Evolutionary conservation across 257 asterid genomes (phyloP), one percentile per base, ranked within the genome.

Genomic region (Gentiana straminea): DNA sequence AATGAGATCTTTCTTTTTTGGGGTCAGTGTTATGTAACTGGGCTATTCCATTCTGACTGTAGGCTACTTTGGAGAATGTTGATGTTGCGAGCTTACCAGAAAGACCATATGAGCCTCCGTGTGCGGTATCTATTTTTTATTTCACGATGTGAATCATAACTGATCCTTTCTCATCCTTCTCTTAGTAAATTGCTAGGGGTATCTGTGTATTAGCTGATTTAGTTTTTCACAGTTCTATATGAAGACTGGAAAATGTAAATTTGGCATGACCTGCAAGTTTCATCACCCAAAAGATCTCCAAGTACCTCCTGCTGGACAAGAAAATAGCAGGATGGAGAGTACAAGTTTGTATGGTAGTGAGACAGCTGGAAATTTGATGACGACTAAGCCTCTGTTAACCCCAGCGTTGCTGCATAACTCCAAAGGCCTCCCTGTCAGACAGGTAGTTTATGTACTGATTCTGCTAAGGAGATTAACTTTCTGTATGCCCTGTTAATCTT

Each of bases 341-440:
- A 51, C 55, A 11, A 54, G 46, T 46, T 49, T 57, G 48, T 51
- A 36, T 57, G 49, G 46, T 57, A 60, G 58, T 74, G 78, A 45
- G 46, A 50, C 76, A 52, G 51, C 55, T 52, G 85, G 74, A 63
- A 94, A 86, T 70, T 70, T 73, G 61, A 73, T 53, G 65, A 68
- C 78, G 51, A 35, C 41, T 64, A 82, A 81, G 53, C 67, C 76
- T 60, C 64, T 66, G 51, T 51, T 79, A 54, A 48, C 82, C 63
- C 94, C 92, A 48, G 94, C 97, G 38, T 39, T 71, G 65, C 51
- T 79, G 81, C 86, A 85, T 64, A 92, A 88, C 72, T 55, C 89
- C 64, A 92, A 92, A 70, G 99, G 99, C 77, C 94, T 92, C 58
- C 99, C 99, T 13, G 57, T 92, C 65, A 85, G 97, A 85, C 83